phyloP scores from a whole-genome alignment of 2,329 filamentous ascomycete species.

The Cercospora brassicicola region DNA sequence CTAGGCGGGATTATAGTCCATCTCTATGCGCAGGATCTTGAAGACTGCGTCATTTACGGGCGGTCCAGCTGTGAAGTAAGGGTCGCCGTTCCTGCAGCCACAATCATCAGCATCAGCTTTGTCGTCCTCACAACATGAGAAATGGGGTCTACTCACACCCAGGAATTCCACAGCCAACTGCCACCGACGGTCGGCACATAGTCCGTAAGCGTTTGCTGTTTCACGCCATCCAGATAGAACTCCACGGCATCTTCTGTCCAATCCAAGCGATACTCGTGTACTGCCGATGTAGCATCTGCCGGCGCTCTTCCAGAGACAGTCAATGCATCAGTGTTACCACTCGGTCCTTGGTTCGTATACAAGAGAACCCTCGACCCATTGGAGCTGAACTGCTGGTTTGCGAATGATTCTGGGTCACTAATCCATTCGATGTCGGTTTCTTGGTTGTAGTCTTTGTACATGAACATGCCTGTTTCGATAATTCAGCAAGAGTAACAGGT shows the following conservation, averaged over 20 bases:
- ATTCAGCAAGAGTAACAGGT: background rate
- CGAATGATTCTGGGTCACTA: constrained; percentile 20
- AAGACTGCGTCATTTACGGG: constrained; percentile 25
- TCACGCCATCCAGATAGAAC: constrained; percentile 26
- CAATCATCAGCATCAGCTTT: background rate
- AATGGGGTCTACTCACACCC: constrained; percentile 19
- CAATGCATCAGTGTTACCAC: constrained; percentile 5
- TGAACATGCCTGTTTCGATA: constrained; percentile 24
- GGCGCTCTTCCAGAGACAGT: constrained; percentile 9
- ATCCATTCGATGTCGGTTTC: constrained; percentile 33
- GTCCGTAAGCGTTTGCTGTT: constrained; percentile 16
- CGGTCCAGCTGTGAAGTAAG: constrained; percentile 25
- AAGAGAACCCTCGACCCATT: constrained; percentile 18
- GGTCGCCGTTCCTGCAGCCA: constrained; percentile 24
- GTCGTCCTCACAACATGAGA: background rate
- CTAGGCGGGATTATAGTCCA: constrained; percentile 26
- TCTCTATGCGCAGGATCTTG: constrained; percentile 29
- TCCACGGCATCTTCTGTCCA: constrained; percentile 20
- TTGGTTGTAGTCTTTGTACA: constrained; percentile 25
- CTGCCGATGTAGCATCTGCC: constrained; percentile 17
- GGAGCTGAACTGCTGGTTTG: constrained; percentile 20
- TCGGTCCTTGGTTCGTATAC: constrained; percentile 27
- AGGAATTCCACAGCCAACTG: constrained; percentile 31
- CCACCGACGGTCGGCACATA: constrained; percentile 26
- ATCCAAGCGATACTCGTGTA: constrained; percentile 30